Evolutionary conservation across 1,284 basidiomycete genomes (phyloP).

Genomic region (Cutaneotrichosporon curvatum): DNA sequence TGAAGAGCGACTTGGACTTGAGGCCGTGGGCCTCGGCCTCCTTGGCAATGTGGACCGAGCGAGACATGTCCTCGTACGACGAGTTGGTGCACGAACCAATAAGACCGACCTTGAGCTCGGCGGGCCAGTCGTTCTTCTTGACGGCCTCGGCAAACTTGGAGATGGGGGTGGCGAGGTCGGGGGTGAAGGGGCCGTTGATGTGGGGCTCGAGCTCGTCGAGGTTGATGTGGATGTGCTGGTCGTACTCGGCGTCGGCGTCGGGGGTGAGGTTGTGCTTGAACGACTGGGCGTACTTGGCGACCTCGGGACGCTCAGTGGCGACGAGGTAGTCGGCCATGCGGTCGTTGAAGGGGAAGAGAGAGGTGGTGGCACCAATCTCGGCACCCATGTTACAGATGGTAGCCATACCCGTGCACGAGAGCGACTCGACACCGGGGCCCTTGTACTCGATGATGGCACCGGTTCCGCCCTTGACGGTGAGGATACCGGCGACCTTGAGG

Average conservation of each 20-base stretch:
- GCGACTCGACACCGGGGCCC: constrained; percentile 86
- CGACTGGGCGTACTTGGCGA: constrained; percentile 80
- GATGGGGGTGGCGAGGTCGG: constrained; percentile 89
- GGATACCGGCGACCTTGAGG: constrained; percentile 92
- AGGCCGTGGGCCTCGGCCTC: constrained; percentile 84
- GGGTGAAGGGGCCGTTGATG: constrained; percentile 98
- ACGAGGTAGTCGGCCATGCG: constrained; percentile 91
- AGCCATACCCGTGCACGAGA: constrained; percentile 98
- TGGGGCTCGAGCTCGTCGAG: constrained; percentile 95
- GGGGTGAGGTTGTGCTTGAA: constrained; percentile 90
- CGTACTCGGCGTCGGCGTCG: constrained; percentile 87
- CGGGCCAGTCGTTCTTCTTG: constrained; percentile 94
- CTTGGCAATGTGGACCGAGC: constrained; percentile 85
- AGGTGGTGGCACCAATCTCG: constrained; percentile 98
- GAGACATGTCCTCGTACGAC: constrained; percentile 99
- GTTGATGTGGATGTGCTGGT: constrained; percentile 91
- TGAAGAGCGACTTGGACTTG: constrained; percentile 86
- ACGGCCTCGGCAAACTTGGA: constrained; percentile 90
- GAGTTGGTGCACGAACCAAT: constrained; percentile 99
- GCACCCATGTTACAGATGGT: constrained; percentile 99
- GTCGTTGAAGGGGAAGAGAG: constrained; percentile 95
- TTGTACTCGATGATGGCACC: constrained; percentile 95
- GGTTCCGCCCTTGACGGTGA: constrained; percentile 96
- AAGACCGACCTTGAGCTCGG: constrained; percentile 91
- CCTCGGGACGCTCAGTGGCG: constrained; percentile 82